Percentiles rank a stretch among this genome's conserved stretches.
These are phyloP conservation scores for Venturia carpophila DNA, from an alignment of 2,329 filamentous ascomycete species.

Conservation along the genomic window DNA sequence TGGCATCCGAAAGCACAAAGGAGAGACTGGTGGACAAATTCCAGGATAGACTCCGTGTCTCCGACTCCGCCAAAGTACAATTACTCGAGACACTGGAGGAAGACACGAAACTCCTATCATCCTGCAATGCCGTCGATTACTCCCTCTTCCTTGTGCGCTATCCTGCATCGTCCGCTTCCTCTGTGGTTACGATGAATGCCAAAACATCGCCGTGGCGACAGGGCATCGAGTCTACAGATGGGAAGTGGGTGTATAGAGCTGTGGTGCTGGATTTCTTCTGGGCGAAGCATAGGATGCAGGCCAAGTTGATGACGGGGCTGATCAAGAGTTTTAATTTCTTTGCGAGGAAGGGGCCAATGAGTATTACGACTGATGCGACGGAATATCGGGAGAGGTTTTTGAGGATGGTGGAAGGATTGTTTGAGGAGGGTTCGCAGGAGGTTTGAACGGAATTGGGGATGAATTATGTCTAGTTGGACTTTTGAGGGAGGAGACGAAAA, in stretches of 20 bases:
- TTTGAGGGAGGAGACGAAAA: no score
- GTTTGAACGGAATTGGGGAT: background rate
- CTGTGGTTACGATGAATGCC: constrained; percentile 24
- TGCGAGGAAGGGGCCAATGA: constrained; percentile 61
- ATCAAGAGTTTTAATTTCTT: constrained; percentile 57
- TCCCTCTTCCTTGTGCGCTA: constrained; percentile 63
- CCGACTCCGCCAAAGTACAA: constrained; percentile 45
- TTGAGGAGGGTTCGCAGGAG: background rate
- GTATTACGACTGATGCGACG: constrained; percentile 59
- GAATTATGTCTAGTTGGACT: no score
- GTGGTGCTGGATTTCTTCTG: constrained; percentile 71
- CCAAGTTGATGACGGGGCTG: constrained; percentile 57
- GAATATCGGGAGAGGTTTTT: constrained; percentile 58
- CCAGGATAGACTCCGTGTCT: constrained; percentile 55
- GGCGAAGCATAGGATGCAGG: constrained; percentile 62
- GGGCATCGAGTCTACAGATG: constrained; percentile 54
- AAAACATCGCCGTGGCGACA: constrained; percentile 46
- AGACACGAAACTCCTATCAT: constrained; percentile 57
- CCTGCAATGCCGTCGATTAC: constrained; percentile 64
- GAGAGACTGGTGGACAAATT: constrained; percentile 60
- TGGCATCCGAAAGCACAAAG: constrained; percentile 58
- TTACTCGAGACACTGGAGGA: constrained; percentile 49
- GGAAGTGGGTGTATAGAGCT: constrained; percentile 59
- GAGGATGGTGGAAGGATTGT: constrained; percentile 38
- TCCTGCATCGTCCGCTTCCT: constrained; percentile 32